Conservation (phyloP, 2,329 filamentous ascomycete species). For the Pyricularia pennisetigena region DNA sequence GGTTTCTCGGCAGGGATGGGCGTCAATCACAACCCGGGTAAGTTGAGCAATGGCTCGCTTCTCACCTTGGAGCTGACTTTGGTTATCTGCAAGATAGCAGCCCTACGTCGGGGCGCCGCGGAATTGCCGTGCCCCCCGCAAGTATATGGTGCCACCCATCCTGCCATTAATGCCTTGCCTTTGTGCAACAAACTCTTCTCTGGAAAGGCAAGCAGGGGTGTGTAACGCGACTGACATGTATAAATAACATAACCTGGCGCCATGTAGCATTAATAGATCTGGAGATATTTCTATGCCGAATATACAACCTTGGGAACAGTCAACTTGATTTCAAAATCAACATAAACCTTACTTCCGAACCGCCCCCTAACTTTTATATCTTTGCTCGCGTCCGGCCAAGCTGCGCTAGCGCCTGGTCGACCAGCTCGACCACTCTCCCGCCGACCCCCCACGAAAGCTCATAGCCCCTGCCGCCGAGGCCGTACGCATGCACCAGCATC, state of each 20-base stretch:
- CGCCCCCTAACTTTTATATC: background rate
- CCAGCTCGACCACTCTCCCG: slow-evolving; percentile 32
- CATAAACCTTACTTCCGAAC: background rate
- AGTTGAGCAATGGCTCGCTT: background rate
- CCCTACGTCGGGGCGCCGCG: too few species aligned
- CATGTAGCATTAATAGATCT: background rate
- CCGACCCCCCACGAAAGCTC: slow-evolving; percentile 53
- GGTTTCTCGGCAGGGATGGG: background rate
- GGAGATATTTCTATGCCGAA: background rate
- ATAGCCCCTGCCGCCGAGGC: slow-evolving; percentile 49
- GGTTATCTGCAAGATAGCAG: background rate
- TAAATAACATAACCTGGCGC: background rate
- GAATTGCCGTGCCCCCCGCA: too few species aligned
- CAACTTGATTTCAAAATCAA: background rate
- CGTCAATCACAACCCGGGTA: background rate
- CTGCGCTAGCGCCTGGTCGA: slow-evolving; percentile 12
- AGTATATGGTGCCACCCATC: background rate
- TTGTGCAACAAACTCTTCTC: background rate
- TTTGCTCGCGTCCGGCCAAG: background rate
- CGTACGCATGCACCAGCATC: slow-evolving; percentile 44
- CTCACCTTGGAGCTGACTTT: background rate
- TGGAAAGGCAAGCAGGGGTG: background rate
- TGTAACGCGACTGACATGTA: background rate
- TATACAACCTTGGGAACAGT: background rate
- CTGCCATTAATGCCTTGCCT: background rate